phyloP scores from a whole-genome alignment of 768 basidiomycete genomes.

The Leccinum pellstonianum region DNA sequence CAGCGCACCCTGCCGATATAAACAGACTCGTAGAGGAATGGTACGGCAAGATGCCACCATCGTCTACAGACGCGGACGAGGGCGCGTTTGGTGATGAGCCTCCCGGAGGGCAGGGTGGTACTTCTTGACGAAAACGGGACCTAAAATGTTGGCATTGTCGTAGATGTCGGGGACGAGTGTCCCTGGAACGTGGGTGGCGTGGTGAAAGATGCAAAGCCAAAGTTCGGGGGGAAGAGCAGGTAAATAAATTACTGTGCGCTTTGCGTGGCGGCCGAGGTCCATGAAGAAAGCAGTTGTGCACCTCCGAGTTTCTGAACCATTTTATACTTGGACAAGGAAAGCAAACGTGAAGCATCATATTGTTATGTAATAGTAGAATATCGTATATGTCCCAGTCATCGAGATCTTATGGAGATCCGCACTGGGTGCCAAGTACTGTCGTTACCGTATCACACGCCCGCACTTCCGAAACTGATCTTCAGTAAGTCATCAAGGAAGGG shows the following conservation, averaged over 20 bases:
- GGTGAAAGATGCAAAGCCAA: neutral
- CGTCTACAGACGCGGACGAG: neutral
- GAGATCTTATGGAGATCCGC: neutral
- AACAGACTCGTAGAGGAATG: neutral
- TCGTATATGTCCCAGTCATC: neutral
- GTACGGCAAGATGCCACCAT: neutral
- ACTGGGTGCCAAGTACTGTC: neutral
- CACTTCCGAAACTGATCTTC: neutral
- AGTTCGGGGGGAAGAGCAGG: neutral
- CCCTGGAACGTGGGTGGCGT: neutral
- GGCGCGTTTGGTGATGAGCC: neutral
- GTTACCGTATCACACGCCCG: neutral
- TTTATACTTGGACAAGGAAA: neutral
- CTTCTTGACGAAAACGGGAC: neutral
- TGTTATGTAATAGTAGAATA: too few species aligned
- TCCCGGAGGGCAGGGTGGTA: neutral
- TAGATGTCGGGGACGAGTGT: neutral
- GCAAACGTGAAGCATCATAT: neutral
- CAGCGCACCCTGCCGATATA: neutral
- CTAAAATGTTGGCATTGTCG: neutral
- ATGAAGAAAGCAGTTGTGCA: neutral
- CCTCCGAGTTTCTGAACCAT: neutral
- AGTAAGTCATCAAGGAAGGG: neutral
- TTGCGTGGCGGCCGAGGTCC: neutral
- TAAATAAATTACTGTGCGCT: neutral